Evolutionary conservation across 305 asterid species (phyloP), one percentile per base, ranked within the genome.

Genomic region (Fraxinus latifolia): DNA sequence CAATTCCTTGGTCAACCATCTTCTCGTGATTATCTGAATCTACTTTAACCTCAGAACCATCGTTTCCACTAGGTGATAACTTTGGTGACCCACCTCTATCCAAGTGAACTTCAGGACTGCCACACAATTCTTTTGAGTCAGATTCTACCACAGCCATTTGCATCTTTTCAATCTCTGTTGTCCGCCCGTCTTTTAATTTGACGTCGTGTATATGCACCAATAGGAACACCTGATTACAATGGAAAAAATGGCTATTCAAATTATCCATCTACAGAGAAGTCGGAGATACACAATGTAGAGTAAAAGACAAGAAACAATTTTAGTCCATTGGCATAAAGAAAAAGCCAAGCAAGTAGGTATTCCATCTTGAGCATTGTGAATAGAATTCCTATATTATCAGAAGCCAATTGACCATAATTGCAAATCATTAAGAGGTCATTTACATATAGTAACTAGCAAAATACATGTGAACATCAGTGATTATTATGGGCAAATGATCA

Each of bases 131-230:
- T 82, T 81, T 83, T 44, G 87, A 84, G 47, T 88, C 91, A 80
- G 95, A 85, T 77, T 85, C 89, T 44, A 82, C 82, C 83, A 44
- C 37, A 55, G 84, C 78, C 77, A 87, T 81, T 81, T 87, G 89
- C 62, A 39, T 77, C 77, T 67, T 86, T 85, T 89, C 93, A 44
- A 79, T 78, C 79, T 85, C 82, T 78, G 87, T 82, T 84, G 83
- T 80, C 78, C 74, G 88, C 81, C 39, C 29, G 17, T 85, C 93
- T 84, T 90, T 85, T 78, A 79, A 84, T 83, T 88, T 90, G 87
- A 75, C 90, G 44, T 87, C 96, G 84, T 89, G 83, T 7, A 58
- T 68, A 86, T 96, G 97, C 80, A 96, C 97, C 91, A 96, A 87
- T 71, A 92, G 92, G 86, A 91, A 96, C 62, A 91, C 98, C 99